These are phyloP conservation scores for Trypanosoma avium DNA, from an alignment of 208 protist genomes.

Conservation along the genomic window DNA sequence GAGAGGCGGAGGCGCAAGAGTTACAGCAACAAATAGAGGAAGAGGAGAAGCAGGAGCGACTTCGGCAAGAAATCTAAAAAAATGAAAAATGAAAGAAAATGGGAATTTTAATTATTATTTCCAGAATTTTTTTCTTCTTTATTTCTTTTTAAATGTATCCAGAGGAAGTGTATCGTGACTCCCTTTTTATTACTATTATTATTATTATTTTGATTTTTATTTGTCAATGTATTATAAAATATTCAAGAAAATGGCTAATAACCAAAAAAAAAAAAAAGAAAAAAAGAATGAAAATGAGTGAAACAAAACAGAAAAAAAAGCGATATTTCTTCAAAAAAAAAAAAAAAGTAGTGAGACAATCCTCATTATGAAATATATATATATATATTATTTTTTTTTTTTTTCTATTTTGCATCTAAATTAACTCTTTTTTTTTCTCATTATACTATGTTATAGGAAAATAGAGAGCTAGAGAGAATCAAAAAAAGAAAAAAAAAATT, in stretches of 20 bases:
- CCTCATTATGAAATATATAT: neutral
- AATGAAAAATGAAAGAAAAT: constrained; percentile 19
- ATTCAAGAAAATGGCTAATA: neutral
- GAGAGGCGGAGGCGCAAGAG: no score
- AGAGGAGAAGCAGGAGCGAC: constrained; percentile 18
- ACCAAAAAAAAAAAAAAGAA: constrained; percentile 8
- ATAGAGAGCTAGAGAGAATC: no score
- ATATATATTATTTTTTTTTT: neutral
- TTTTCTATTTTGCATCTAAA: neutral
- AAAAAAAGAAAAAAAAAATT: no score
- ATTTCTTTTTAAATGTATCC: neutral
- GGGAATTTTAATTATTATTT: neutral
- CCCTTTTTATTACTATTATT: neutral
- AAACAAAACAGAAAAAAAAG: neutral
- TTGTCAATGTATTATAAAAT: neutral
- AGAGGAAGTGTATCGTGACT: neutral
- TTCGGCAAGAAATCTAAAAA: constrained; percentile 22
- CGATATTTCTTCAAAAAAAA: neutral
- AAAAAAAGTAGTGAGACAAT: neutral
- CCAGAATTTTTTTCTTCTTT: neutral
- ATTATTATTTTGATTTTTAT: neutral
- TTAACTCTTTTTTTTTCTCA: no score
- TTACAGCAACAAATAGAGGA: constrained; percentile 27
- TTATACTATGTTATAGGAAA: no score
- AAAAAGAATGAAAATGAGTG: constrained; percentile 22